Evolutionary conservation across 768 basidiomycete species (phyloP), one percentile per base, ranked within the genome.

Genomic region (Amanita muscaria): DNA sequence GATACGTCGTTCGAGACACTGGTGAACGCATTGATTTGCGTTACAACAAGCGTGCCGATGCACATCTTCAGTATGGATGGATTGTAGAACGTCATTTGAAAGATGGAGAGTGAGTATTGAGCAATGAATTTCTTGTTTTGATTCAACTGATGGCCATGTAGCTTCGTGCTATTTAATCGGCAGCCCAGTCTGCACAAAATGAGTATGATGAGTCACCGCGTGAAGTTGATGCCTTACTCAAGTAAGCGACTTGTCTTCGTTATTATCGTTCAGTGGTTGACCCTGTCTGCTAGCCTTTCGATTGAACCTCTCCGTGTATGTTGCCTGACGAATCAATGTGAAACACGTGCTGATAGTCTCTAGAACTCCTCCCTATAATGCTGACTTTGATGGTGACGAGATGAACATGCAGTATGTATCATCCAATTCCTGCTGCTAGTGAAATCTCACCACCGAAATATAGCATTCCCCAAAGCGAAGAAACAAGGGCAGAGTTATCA

Each of bases 131-230:
- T 44, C 49, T 19, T 40, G 25, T n/a, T 1, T 23, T 37, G 30
- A 22, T 52, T 30, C 55, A 0, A 56, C 40, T 9, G 14, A 11
- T 32, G 10, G 16, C 43, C 30, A n/a, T 27, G 5, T 49, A 92
- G 89, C 57, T 92, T 72, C 53, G 88, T 97, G 16, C 68, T 99
- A 42, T 98, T 99, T 70, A 98, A 99, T 63, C 93, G 96, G 42
- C 96, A 99, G 60, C 96, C 96, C 9, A 88, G 83, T 75, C 65
- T 98, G 63, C 96, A 99, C 64, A 99, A 99, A 65, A 98, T 98
- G 96, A 94, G 91, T 73, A 98, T 98, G 96, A 98, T 98, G 96
- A 88, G 88, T 63, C 96, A 98, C 68, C 81, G 93, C 27, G 88
- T 98, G 23, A 90, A 87, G 57, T 68, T 98, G 49, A 96, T 98